Conservation (phyloP, 108 stramenopile species). For the Epithemia pelagica region DNA sequence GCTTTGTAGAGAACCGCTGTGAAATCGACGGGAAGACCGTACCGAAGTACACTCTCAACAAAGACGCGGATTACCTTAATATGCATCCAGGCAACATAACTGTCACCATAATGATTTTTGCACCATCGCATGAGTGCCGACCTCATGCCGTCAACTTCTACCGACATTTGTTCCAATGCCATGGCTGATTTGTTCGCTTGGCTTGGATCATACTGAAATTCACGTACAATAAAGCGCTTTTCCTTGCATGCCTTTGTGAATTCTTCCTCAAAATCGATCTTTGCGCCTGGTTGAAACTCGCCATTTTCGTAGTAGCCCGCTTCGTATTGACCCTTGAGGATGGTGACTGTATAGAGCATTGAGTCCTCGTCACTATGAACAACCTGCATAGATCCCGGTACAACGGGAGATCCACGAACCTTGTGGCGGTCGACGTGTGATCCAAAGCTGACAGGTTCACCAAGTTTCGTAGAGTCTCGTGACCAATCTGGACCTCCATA, state of each 20-base stretch:
- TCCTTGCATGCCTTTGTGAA: constrained; percentile 82
- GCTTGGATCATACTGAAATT: constrained; percentile 80
- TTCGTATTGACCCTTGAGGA: constrained; percentile 88
- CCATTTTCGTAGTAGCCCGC: constrained; percentile 89
- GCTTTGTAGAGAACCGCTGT: constrained; percentile 87
- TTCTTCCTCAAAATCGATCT: constrained; percentile 80
- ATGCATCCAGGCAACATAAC: constrained; percentile 97
- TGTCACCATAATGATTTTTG: constrained; percentile 95
- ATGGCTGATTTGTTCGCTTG: constrained; percentile 74
- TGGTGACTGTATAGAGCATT: constrained; percentile 83
- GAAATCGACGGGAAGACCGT: constrained; percentile 94
- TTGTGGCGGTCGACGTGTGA: constrained; percentile 68
- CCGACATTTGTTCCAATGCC: constrained; percentile 70
- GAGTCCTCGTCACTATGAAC: constrained; percentile 79
- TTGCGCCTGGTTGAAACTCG: constrained; percentile 77
- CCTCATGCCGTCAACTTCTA: constrained; percentile 85
- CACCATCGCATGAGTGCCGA: constrained; percentile 91
- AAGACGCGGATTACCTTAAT: constrained; percentile 96
- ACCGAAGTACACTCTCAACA: constrained; percentile 93
- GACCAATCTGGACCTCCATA: constrained; percentile 91
- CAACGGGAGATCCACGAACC: constrained; percentile 88
- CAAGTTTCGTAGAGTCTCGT: constrained; percentile 50
- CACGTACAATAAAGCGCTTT: constrained; percentile 86
- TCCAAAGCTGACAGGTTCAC: constrained; percentile 64
- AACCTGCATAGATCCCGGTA: constrained; percentile 71